These are phyloP conservation scores for Marasmius sp. DNA, from an alignment of 1,284 basidiomycete species.

Conservation along the genomic window DNA sequence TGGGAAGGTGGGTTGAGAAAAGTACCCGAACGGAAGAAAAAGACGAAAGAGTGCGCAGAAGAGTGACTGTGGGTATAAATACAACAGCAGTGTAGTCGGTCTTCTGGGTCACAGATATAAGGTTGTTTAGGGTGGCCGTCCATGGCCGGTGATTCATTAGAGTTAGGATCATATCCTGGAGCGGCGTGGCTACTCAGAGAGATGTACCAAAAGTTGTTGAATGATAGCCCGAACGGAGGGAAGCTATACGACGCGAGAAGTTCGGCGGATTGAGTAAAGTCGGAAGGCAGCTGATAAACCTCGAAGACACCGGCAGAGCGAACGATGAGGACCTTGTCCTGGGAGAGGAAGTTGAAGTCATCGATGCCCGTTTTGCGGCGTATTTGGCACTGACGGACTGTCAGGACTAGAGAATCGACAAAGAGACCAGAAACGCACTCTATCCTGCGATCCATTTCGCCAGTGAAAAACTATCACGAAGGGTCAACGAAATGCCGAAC, in stretches of 20 bases:
- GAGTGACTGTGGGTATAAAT: constrained; percentile 17
- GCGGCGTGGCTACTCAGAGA: constrained; percentile 47
- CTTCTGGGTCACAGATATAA: constrained; percentile 42
- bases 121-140: constrained; percentile 24
- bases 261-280: constrained; percentile 33
- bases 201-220: constrained; percentile 46
- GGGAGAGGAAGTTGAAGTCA: constrained; percentile 50
- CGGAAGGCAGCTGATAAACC: constrained; percentile 31
- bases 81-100: constrained; percentile 45
- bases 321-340: constrained; percentile 43
- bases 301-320: constrained; percentile 44
- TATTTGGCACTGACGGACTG: constrained; percentile 33
- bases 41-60: constrained; percentile 44
- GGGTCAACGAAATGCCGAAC: not conserved
- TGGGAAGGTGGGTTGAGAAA: constrained; percentile 39
- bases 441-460: constrained; percentile 33
- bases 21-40: constrained; percentile 45
- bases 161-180: constrained; percentile 34
- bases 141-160: not conserved
- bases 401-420: not conserved
- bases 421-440: constrained; percentile 29
- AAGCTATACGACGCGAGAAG: constrained; percentile 38
- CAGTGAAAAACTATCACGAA: constrained; percentile 44
- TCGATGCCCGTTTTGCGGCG: constrained; percentile 40
- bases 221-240: constrained; percentile 39